Base-by-base conservation (phyloP, 1,139 yeast species). In the Candida sanyaensis region DNA sequence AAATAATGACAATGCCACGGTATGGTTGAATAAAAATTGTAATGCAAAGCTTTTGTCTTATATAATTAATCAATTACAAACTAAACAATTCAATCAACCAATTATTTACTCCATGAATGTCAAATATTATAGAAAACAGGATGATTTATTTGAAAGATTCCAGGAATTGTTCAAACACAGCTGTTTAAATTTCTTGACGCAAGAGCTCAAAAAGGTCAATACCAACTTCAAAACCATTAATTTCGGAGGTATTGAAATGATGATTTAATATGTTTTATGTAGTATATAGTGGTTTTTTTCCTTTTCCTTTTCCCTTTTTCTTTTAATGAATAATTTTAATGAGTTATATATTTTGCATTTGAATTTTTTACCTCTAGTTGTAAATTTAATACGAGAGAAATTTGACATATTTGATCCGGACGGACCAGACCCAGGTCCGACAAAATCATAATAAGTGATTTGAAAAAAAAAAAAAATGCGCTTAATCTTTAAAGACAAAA, bases 161-260 rank as follows among this genome's bases (percentile, higher is more conserved):
- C 49, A 52, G 33, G n/a, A n/a, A 8, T 53, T 53, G 34, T 53
- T 53, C 21, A 47, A 41, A 27, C 56, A 53, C 38, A 50, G 47
- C 37, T 48, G 46, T 31, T 48, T 53, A 24, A 43, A 50, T 30
- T 23, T 23, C 6, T 33, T 41, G 12, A n/a, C 32, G 1, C 13
- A 41, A 11, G 43, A 41, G n/a, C 8, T 41, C 11, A 24, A 7
- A 33, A 13, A 8, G 1, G 21, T 12, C 21, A 41, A 41, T 12
- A 11, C 23, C 2, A 41, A 33, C 13, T 23, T 33, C 26, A 32
- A 32, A 27, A 10, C 13, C 10, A 26, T 41, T 4, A 41, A 32
- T 17, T 41, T 41, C 10, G 43, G 43, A 8, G 43, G 43, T 7
- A 31, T 41, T 31, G 42, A 39, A 30, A 29, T 39, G 26, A 9